Conservation (phyloP, 106 monocot species). For the Dioscorea dumetorum region DNA sequence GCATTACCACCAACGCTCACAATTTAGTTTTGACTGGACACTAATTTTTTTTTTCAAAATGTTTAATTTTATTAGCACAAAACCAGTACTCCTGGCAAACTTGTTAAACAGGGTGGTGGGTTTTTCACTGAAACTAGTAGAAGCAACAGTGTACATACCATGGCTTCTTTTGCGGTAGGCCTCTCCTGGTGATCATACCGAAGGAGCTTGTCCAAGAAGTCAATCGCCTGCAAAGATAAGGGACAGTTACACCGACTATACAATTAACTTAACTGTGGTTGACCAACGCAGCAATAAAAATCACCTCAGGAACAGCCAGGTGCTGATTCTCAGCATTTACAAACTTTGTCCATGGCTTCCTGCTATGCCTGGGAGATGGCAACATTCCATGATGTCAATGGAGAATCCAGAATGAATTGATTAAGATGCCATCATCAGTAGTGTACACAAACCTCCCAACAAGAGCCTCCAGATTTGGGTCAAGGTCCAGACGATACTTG, state of each 20-base stretch:
- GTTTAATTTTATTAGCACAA: background rate
- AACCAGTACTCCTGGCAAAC: background rate
- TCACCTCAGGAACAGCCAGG: slow-evolving; percentile 38
- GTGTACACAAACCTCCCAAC: slow-evolving; percentile 54
- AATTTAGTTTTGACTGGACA: slow-evolving; percentile 1
- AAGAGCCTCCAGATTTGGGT: slow-evolving; percentile 68
- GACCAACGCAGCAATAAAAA: background rate
- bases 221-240: slow-evolving; percentile 27
- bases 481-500: slow-evolving; percentile 75
- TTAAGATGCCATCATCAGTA: background rate
- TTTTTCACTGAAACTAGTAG: background rate
- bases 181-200: slow-evolving; percentile 47
- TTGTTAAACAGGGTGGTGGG: background rate
- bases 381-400: too few relatives aligned
- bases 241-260: background rate
- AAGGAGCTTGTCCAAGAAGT: slow-evolving; percentile 45
- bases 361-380: slow-evolving; percentile 24
- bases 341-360: slow-evolving; percentile 44
- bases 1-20: too few relatives aligned
- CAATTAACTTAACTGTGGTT: background rate
- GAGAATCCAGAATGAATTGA: background rate
- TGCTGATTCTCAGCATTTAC: slow-evolving; percentile 41
- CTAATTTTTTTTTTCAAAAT: background rate
- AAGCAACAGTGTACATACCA: slow-evolving; percentile 27
- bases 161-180: slow-evolving; percentile 39